A percentile compares a stretch with the other conserved stretches of the same genome.
These are phyloP conservation scores for Scorias spongiosa DNA, from an alignment of 2,329 filamentous ascomycete species.

Conservation along the genomic window DNA sequence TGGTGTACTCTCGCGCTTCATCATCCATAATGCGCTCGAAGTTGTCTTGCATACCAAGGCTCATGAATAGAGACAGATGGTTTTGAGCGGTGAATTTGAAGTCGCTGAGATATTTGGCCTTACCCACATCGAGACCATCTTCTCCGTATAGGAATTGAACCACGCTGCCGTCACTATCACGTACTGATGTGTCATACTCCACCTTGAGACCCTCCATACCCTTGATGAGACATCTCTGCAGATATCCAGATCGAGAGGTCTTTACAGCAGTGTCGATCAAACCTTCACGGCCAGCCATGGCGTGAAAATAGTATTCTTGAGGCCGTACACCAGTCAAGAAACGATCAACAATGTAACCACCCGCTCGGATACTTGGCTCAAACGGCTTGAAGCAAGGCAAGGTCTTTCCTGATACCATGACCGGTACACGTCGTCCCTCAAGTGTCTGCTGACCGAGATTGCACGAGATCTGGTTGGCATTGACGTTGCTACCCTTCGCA, in stretches of 20 bases:
- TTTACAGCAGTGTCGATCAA: constrained; percentile 98
- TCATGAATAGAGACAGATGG: constrained; percentile 61
- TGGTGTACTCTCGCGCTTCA: constrained; percentile 46
- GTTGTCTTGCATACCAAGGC: constrained; percentile 49
- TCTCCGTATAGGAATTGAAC: constrained; percentile 95
- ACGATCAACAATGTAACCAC: constrained; percentile 85
- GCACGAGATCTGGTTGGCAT: constrained; percentile 94
- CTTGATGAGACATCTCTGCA: constrained; percentile 95
- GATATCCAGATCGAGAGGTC: constrained; percentile 88
- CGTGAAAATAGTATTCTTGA: constrained; percentile 98
- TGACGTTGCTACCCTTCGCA: constrained; percentile 84
- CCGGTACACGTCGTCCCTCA: constrained; percentile 82
- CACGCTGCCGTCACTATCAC: constrained; percentile 83
- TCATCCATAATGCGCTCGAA: constrained; percentile 46
- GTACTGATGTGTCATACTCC: constrained; percentile 84
- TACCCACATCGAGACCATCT: constrained; percentile 85
- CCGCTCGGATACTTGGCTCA: constrained; percentile 76
- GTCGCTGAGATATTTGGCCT: constrained; percentile 79
- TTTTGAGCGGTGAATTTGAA: constrained; percentile 87
- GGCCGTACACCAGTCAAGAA: constrained; percentile 96
- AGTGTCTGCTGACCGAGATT: constrained; percentile 94
- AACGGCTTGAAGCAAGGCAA: constrained; percentile 86
- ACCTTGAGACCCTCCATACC: constrained; percentile 92
- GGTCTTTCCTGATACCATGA: constrained; percentile 97
- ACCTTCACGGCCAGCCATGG: constrained; percentile 97